phyloP scores from a whole-genome alignment of 73 alveolate species.

The Uronychia binucleata region DNA sequence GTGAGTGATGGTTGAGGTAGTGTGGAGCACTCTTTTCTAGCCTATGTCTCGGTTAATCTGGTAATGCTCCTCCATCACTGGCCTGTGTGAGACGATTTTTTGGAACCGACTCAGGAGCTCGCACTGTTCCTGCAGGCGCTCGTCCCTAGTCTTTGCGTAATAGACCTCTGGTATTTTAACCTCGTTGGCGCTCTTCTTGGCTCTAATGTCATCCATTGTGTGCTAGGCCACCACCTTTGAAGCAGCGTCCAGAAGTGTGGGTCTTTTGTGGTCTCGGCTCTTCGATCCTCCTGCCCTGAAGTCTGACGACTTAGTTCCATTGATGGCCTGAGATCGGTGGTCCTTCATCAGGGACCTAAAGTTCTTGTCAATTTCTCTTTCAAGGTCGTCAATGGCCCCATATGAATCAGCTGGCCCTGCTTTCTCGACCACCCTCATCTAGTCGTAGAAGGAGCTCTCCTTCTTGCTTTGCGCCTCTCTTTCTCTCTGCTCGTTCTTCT shows the following conservation, averaged over 20 bases:
- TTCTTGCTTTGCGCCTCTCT: slow-evolving; percentile 6
- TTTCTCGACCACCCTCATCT: slow-evolving; percentile 24
- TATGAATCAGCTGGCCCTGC: background rate
- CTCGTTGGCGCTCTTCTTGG: slow-evolving; percentile 13
- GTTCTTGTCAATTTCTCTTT: background rate
- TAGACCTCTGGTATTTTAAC: slow-evolving; percentile 55
- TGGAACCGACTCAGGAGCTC: slow-evolving; percentile 50
- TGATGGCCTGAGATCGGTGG: background rate
- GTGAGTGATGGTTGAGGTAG: too few species aligned
- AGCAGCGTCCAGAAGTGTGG: slow-evolving; percentile 10
- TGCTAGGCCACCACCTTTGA: background rate
- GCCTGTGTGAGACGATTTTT: slow-evolving; percentile 17
- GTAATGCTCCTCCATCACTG: background rate
- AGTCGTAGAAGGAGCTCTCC: slow-evolving; percentile 11
- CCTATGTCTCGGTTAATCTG: slow-evolving; percentile 8
- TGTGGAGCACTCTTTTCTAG: background rate
- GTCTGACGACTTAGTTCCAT: background rate
- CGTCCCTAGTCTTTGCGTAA: slow-evolving; percentile 37
- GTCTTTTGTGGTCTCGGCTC: slow-evolving; percentile 1
- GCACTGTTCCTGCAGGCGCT: slow-evolving; percentile 48
- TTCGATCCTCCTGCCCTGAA: background rate
- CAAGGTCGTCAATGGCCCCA: background rate
- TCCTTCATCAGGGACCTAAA: background rate
- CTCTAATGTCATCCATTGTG: background rate
- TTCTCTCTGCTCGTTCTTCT: slow-evolving; percentile 12